Evolutionary conservation across 139 green algal species (phyloP).

Genomic region (Pycnococcus provasolii): DNA sequence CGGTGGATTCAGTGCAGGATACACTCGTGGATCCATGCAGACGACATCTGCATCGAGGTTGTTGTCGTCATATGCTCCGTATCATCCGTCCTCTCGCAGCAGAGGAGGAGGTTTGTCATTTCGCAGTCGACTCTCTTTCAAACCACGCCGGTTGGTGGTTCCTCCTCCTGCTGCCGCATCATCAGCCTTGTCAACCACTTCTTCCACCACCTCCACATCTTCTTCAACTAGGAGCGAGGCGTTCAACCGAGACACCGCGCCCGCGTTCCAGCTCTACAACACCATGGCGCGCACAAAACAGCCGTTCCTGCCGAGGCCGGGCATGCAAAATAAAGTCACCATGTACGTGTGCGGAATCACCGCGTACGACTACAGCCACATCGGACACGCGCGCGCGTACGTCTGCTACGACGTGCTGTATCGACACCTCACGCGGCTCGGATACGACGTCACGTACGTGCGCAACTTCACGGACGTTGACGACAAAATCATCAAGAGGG

Average conservation of each 20-base stretch:
- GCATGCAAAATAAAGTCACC: slow-evolving; percentile 41
- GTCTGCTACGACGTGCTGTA: slow-evolving; percentile 86
- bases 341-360: slow-evolving; percentile 99
- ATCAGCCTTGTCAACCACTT: too few species aligned
- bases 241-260: background rate
- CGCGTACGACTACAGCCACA: slow-evolving; percentile 63
- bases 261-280: slow-evolving; percentile 59
- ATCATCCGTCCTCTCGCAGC: too few species aligned
- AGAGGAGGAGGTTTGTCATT: too few species aligned
- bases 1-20: too few species aligned
- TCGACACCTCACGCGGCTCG: slow-evolving; percentile 45
- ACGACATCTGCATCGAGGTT: too few species aligned
- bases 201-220: background rate
- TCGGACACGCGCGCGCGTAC: slow-evolving; percentile 93
- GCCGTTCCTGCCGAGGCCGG: slow-evolving; percentile 47
- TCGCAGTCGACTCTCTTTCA: too few species aligned
- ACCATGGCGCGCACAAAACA: slow-evolving; percentile 72
- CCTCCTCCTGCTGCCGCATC: too few species aligned
- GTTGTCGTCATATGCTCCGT: too few species aligned
- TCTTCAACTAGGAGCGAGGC: background rate
- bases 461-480: slow-evolving; percentile 67
- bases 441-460: slow-evolving; percentile 41
- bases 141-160: too few species aligned
- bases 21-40: too few species aligned
- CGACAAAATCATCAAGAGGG: slow-evolving; percentile 92